phyloP scores from a whole-genome alignment of 805 yeast species.

The Lipomyces yamanashiensis region DNA sequence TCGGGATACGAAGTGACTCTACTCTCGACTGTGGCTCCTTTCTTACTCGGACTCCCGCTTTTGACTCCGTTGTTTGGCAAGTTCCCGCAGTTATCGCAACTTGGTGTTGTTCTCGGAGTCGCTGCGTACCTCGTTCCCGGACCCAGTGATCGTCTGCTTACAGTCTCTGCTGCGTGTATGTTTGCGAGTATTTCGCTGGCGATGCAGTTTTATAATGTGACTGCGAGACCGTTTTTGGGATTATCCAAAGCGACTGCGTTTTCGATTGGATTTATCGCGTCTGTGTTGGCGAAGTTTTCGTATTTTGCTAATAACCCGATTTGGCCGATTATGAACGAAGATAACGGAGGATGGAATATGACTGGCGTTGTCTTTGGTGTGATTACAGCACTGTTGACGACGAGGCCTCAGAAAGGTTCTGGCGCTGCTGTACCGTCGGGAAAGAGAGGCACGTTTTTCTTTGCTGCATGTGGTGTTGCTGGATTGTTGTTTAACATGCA shows the following conservation, averaged over 20 bases:
- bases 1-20: slow-evolving; percentile 88
- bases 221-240: slow-evolving; percentile 43
- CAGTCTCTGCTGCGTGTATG: slow-evolving; percentile 67
- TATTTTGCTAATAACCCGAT: slow-evolving; percentile 87
- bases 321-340: slow-evolving; percentile 91
- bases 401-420: slow-evolving; percentile 43
- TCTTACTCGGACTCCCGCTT: slow-evolving; percentile 56
- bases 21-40: slow-evolving; percentile 61
- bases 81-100: slow-evolving; percentile 60
- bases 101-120: slow-evolving; percentile 64
- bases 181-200: slow-evolving; percentile 62
- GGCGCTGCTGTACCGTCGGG: slow-evolving; percentile 23
- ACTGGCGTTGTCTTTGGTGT: slow-evolving; percentile 70
- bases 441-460: slow-evolving; percentile 41
- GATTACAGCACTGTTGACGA: slow-evolving; percentile 58
- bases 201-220: slow-evolving; percentile 45
- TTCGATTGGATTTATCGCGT: slow-evolving; percentile 69
- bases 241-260: slow-evolving; percentile 60
- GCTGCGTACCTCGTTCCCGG: slow-evolving; percentile 71
- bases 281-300: slow-evolving; percentile 76
- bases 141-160: slow-evolving; percentile 72
- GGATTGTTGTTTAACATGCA: slow-evolving; percentile 71
- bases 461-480: slow-evolving; percentile 74
- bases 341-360: slow-evolving; percentile 84
- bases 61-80: slow-evolving; percentile 48